These are phyloP conservation scores for Flaveria linearis DNA, from an alignment of 129 eudicot genomes.

Conservation along the genomic window DNA sequence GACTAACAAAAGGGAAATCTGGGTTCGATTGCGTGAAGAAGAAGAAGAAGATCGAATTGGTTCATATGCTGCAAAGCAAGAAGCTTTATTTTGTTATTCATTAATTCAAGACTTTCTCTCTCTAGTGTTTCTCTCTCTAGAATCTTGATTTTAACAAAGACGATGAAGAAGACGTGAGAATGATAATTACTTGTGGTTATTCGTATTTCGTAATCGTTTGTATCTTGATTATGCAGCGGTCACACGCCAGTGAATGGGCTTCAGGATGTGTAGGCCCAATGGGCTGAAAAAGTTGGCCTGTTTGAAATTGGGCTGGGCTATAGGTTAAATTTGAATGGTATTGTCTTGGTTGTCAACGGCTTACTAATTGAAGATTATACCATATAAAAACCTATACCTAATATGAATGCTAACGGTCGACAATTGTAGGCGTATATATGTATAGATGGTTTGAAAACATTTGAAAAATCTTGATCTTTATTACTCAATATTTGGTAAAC, in stretches of 20 bases:
- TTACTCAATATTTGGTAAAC: not conserved
- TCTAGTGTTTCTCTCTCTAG: constrained; percentile 26
- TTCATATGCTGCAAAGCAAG: constrained; percentile 26
- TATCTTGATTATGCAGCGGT: too few species aligned
- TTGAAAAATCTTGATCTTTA: not conserved
- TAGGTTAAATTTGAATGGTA: not conserved
- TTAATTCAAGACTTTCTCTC: constrained; percentile 13
- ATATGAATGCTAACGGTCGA: not conserved
- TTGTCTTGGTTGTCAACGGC: constrained; percentile 13
- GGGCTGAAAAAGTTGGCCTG: not conserved
- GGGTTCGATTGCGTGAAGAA: constrained; percentile 39
- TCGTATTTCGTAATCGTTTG: not conserved
- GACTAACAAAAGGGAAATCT: constrained; percentile 1
- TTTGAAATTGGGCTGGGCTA: not conserved
- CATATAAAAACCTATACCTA: not conserved
- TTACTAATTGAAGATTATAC: constrained; percentile 8
- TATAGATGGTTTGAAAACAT: not conserved
- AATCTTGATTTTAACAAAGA: constrained; percentile 1
- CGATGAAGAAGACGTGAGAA: constrained; percentile 13
- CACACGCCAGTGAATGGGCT: not conserved
- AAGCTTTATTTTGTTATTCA: constrained; percentile 24
- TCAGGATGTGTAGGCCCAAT: not conserved
- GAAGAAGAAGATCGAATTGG: constrained; percentile 8
- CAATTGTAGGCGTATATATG: not conserved
- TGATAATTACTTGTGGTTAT: constrained; percentile 20